phyloP scores from a whole-genome alignment of 495 filamentous ascomycete genomes.

The Platismatia glauca region DNA sequence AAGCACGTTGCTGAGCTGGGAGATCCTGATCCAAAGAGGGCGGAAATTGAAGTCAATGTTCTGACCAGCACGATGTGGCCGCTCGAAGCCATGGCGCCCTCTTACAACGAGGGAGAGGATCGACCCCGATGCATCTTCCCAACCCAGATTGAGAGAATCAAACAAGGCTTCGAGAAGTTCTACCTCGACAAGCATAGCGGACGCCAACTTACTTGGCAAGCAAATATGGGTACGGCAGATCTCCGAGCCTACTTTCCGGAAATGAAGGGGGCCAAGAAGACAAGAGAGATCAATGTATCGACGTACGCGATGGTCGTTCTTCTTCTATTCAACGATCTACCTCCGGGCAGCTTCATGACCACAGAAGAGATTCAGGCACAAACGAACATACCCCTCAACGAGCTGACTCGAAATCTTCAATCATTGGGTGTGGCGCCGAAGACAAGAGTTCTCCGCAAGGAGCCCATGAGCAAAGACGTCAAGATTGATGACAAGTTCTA shows the following conservation, averaged over 20 bases:
- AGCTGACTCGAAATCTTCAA: slow-evolving; percentile 75
- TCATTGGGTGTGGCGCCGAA: slow-evolving; percentile 81
- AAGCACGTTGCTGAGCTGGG: slow-evolving; percentile 54
- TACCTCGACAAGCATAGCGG: slow-evolving; percentile 84
- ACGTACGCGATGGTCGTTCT: slow-evolving; percentile 91
- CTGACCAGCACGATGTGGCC: slow-evolving; percentile 95
- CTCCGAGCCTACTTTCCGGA: slow-evolving; percentile 70
- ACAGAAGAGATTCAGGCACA: slow-evolving; percentile 77
- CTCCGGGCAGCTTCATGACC: slow-evolving; percentile 53
- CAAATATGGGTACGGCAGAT: slow-evolving; percentile 77
- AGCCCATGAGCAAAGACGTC: slow-evolving; percentile 73
- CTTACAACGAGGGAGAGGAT: slow-evolving; percentile 41
- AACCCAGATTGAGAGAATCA: slow-evolving; percentile 61
- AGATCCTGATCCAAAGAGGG: slow-evolving; percentile 54
- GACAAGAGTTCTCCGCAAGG: slow-evolving; percentile 71
- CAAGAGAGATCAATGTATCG: slow-evolving; percentile 79
- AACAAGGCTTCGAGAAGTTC: slow-evolving; percentile 80
- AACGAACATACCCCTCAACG: slow-evolving; percentile 71
- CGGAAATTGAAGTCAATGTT: slow-evolving; percentile 75
- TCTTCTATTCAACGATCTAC: slow-evolving; percentile 76
- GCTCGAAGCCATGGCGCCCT: slow-evolving; percentile 66
- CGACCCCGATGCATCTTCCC: slow-evolving; percentile 58
- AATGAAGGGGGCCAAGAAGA: slow-evolving; percentile 60
- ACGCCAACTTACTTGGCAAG: slow-evolving; percentile 76
- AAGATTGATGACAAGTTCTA: slow-evolving; percentile 71